These are phyloP conservation scores for Chenopodium album DNA, from an alignment of 148 eudicot genomes.

Conservation along the genomic window DNA sequence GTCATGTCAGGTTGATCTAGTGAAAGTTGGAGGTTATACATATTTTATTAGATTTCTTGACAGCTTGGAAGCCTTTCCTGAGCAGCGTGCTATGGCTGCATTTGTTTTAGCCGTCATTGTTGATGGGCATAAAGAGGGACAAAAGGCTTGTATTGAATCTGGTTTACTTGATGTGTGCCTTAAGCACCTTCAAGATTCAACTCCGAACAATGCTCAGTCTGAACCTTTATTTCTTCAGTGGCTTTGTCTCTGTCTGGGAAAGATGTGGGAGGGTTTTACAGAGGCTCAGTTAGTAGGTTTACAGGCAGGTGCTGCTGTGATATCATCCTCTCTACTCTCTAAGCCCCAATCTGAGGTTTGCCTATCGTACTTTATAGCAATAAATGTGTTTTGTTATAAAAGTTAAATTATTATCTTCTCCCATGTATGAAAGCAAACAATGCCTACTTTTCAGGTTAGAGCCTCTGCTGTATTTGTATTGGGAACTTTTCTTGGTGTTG, in stretches of 20 bases:
- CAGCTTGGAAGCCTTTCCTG: slow-evolving; percentile 83
- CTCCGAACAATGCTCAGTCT: slow-evolving; percentile 65
- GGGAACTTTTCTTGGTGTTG: slow-evolving; percentile 85
- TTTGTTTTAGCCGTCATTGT: slow-evolving; percentile 92
- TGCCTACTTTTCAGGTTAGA: slow-evolving; percentile 59
- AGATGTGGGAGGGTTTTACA: slow-evolving; percentile 88
- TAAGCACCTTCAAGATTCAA: slow-evolving; percentile 71
- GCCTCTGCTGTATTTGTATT: slow-evolving; percentile 93
- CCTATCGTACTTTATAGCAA: slow-evolving; percentile 6
- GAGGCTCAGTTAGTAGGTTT: slow-evolving; percentile 76
- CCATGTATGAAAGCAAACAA: background rate
- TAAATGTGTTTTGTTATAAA: background rate
- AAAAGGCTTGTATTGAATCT: slow-evolving; percentile 89
- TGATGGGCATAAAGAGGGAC: slow-evolving; percentile 91
- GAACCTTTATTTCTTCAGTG: slow-evolving; percentile 92
- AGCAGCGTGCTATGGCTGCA: slow-evolving; percentile 98
- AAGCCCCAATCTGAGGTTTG: slow-evolving; percentile 94
- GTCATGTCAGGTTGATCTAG: slow-evolving; percentile 99
- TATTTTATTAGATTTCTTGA: slow-evolving; percentile 95
- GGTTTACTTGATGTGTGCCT: slow-evolving; percentile 79
- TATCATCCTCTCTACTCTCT: slow-evolving; percentile 57
- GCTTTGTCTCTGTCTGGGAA: slow-evolving; percentile 95
- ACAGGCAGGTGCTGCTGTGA: slow-evolving; percentile 70
- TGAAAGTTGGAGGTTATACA: slow-evolving; percentile 88
- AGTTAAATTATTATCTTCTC: background rate